Evolutionary conservation across 1,284 basidiomycete genomes (phyloP), one percentile per base, ranked within the genome.

Genomic region (Sanghuangporus weigelae): DNA sequence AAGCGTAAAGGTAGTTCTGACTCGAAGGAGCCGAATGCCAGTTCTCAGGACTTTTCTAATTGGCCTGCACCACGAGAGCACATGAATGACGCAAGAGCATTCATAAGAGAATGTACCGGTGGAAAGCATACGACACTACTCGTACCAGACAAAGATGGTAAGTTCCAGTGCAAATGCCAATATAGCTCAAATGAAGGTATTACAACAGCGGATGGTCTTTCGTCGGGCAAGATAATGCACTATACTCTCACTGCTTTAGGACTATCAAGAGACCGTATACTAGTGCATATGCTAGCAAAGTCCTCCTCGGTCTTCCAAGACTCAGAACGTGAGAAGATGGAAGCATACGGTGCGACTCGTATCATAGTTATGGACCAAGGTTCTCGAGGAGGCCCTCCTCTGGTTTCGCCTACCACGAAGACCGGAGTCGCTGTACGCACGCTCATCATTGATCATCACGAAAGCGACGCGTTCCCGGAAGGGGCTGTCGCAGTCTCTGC

Each of bases 391-490:
- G 72, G 72, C 16, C 70, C 68, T 3, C 38, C 71, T 2, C 62
- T 74, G 35, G 68, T 70, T 12, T 59, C 63, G 6, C 40, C 57
- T 3, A 26, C 48, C n/a, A 44, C 57, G 7, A 8, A 21, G 19
- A 58, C 63, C 14, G 62, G 62, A 11, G 49, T 55, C 12, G 51
- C 54, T 7, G 70, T 69, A 35, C 62, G 64, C 58, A 71, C 70
- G 46, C 69, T 75, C 36, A 61, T 75, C 16, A 50, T 75, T 11
- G 74, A 75, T 64, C 74, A 75, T 64, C 74, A 75, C 65, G 69
- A 69, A 65, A 72, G 70, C 59, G 67, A 69, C 35, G 68, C 66
- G 31, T 75, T 74, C 51, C 74, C 73, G 0, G 63, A 68, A 1
- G 68, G 67, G 49, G 68, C 73, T 35, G 36, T 66, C 3, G 71